Conservation (phyloP, 2,329 filamentous ascomycete genomes). For the Microsporum ferrugineum region DNA sequence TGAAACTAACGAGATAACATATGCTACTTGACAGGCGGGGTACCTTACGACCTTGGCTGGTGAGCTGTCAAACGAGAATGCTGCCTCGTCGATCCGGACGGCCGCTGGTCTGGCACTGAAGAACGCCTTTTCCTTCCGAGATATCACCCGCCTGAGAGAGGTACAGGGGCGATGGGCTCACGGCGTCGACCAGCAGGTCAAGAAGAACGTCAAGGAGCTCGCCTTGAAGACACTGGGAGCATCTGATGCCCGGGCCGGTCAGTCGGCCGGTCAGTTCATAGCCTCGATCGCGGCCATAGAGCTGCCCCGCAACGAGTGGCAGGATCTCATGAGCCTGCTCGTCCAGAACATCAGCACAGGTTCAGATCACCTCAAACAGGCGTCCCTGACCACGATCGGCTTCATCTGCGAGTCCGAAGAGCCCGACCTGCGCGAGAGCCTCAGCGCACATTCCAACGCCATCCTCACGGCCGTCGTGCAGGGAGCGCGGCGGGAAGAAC, state of each 20-base stretch:
- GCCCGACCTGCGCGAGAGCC: slow-evolving; percentile 64
- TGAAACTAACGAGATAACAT: neutral
- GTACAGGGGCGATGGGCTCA: slow-evolving; percentile 89
- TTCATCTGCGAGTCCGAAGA: slow-evolving; percentile 98
- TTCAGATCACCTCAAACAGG: slow-evolving; percentile 78
- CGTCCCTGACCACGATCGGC: slow-evolving; percentile 89
- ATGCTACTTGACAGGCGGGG: slow-evolving; percentile 51
- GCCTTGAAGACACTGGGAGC: slow-evolving; percentile 81
- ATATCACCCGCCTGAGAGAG: slow-evolving; percentile 73
- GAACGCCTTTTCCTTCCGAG: slow-evolving; percentile 93
- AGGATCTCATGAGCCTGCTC: slow-evolving; percentile 74
- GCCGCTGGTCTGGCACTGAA: slow-evolving; percentile 94
- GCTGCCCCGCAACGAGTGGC: slow-evolving; percentile 85
- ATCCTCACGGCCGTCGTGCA: slow-evolving; percentile 97
- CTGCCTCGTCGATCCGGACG: slow-evolving; percentile 72
- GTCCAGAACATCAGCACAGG: slow-evolving; percentile 89
- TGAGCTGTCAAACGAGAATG: slow-evolving; percentile 84
- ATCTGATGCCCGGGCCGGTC: slow-evolving; percentile 67
- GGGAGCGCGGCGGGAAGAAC: slow-evolving; percentile 91
- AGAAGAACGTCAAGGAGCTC: slow-evolving; percentile 76
- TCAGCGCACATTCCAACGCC: slow-evolving; percentile 84
- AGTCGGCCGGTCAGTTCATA: slow-evolving; percentile 87
- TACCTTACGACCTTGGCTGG: slow-evolving; percentile 88
- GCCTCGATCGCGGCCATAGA: slow-evolving; percentile 91
- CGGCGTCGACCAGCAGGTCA: slow-evolving; percentile 68